These are phyloP conservation scores for Moniliella sp. DNA, from an alignment of 1,284 basidiomycete species.

Conservation along the genomic window DNA sequence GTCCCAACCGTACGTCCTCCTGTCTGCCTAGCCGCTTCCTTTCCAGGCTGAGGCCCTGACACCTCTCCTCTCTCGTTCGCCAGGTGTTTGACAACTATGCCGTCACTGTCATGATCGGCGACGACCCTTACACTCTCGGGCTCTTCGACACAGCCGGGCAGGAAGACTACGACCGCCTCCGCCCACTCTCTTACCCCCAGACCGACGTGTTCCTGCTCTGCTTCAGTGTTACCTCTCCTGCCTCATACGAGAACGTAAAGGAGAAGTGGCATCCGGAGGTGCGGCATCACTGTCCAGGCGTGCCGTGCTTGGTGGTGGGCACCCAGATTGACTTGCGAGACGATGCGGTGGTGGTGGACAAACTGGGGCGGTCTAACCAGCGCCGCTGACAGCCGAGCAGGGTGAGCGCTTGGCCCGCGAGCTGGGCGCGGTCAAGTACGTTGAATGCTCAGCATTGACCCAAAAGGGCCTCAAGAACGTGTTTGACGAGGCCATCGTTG, in stretches of 20 bases:
- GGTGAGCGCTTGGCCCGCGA: slow-evolving; percentile 85
- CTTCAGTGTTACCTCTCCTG: slow-evolving; percentile 93
- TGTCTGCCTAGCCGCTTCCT: too few relatives aligned
- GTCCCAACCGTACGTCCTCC: slow-evolving; percentile 54
- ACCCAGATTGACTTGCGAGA: slow-evolving; percentile 95
- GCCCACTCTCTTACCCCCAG: slow-evolving; percentile 95
- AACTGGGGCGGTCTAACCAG: slow-evolving; percentile 85
- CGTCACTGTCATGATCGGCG: slow-evolving; percentile 98
- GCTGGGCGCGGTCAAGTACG: slow-evolving; percentile 91
- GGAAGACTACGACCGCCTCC: slow-evolving; percentile 97
- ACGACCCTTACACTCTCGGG: slow-evolving; percentile 93
- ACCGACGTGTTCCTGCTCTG: slow-evolving; percentile 98
- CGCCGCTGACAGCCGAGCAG: slow-evolving; percentile 66
- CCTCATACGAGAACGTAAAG: slow-evolving; percentile 98
- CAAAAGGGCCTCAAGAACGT: slow-evolving; percentile 99
- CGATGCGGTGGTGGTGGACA: slow-evolving; percentile 76
- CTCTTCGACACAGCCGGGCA: slow-evolving; percentile 98
- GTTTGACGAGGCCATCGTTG: slow-evolving; percentile 98
- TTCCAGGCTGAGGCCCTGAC: too few relatives aligned
- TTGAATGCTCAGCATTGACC: slow-evolving; percentile 93
- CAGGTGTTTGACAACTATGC: slow-evolving; percentile 91
- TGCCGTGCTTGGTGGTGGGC: slow-evolving; percentile 92
- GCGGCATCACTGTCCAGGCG: slow-evolving; percentile 97
- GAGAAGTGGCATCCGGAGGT: slow-evolving; percentile 99
- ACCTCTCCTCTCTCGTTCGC: slow-evolving; percentile 9